Evolutionary conservation across 2,329 filamentous ascomycete genomes (phyloP).

Genomic region (Pestalotiopsis sp.): DNA sequence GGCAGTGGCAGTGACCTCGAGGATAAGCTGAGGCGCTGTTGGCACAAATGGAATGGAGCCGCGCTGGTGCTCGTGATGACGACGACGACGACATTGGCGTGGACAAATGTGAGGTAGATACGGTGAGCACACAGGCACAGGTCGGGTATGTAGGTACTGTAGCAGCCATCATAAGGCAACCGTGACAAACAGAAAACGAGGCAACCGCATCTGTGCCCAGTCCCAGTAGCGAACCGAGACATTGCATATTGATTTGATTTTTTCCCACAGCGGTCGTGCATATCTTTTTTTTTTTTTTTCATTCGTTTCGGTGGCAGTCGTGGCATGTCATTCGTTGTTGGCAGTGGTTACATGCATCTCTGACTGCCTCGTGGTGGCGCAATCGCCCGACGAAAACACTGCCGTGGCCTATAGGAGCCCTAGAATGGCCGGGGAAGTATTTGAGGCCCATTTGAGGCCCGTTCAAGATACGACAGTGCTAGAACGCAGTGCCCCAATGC

Average conservation of each 20-base stretch:
- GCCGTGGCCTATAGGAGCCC: not conserved
- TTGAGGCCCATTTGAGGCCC: not conserved
- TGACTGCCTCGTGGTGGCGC: not conserved
- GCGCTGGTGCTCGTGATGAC: not conserved
- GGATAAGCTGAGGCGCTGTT: not conserved
- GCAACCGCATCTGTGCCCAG: not conserved
- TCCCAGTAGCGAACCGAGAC: not conserved
- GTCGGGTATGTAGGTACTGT: not conserved
- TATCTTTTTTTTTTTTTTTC: not conserved
- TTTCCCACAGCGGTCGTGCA: not conserved
- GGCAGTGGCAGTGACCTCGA: not conserved
- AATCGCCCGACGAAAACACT: not conserved
- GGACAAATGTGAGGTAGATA: not conserved
- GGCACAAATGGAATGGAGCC: not conserved
- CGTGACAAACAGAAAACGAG: not conserved
- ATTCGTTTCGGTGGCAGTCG: not conserved
- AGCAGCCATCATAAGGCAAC: not conserved
- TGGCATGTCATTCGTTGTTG: not conserved
- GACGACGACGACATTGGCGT: not conserved
- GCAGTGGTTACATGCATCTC: not conserved
- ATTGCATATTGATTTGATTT: not conserved
- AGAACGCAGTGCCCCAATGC: not conserved
- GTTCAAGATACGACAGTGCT: not conserved
- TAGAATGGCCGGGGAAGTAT: not conserved
- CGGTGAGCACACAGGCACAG: not conserved